phyloP scores from a whole-genome alignment of 2,329 filamentous ascomycete species.

The Macroventuria anomochaeta region DNA sequence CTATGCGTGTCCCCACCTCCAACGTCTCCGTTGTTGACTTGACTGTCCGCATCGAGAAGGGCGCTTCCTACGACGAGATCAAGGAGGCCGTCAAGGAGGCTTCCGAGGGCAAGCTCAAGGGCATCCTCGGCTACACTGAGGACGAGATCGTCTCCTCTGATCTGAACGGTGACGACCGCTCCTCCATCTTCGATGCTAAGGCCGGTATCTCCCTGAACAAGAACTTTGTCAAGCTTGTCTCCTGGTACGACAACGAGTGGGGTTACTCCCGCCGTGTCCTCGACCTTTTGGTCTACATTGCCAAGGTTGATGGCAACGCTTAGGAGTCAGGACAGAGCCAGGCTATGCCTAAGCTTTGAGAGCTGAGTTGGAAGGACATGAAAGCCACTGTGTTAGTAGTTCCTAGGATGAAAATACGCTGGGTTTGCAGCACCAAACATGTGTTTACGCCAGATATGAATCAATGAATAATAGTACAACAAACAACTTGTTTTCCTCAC shows the following conservation, averaged over 20 bases:
- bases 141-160: conserved; percentile 95
- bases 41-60: conserved; percentile 92
- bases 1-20: conserved; percentile 97
- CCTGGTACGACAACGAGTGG: conserved; percentile 99
- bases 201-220: conserved; percentile 98
- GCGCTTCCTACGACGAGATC: conserved; percentile 86
- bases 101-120: conserved; percentile 82
- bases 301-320: conserved; percentile 53
- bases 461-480: conserved; percentile 35
- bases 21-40: conserved; percentile 99
- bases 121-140: conserved; percentile 93
- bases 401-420: conserved; percentile 23
- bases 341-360: conserved; percentile 44
- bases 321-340: conserved; percentile 51
- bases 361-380: conserved; percentile 12
- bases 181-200: conserved; percentile 99
- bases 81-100: conserved; percentile 88
- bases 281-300: conserved; percentile 57
- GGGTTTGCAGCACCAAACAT: conserved; percentile 21
- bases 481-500: background rate
- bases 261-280: conserved; percentile 88
- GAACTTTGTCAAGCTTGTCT: conserved; percentile 98
- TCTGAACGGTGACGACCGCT: conserved; percentile 89
- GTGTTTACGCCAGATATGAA: conserved; percentile 38
- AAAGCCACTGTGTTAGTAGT: conserved; percentile 17